phyloP scores from a whole-genome alignment of 2,329 filamentous ascomycete genomes.

The Diaporthe amygdali region DNA sequence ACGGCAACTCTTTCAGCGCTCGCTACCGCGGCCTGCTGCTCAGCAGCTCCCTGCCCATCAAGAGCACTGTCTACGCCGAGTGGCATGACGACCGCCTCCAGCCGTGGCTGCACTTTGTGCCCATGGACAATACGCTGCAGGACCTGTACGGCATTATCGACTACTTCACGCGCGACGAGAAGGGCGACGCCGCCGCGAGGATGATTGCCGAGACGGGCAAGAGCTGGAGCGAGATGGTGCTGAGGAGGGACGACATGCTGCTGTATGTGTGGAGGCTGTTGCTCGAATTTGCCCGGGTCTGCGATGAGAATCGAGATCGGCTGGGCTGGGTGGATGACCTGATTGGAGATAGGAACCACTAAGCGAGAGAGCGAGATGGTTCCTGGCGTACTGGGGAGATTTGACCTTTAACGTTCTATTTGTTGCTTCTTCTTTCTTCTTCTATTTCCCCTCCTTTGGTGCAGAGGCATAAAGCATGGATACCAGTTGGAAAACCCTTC shows the following conservation, averaged over 20 bases:
- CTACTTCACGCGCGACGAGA: slow-evolving; percentile 63
- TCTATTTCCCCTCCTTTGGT: not conserved
- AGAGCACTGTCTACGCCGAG: slow-evolving; percentile 74
- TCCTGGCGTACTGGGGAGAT: not conserved
- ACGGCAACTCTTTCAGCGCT: slow-evolving; percentile 70
- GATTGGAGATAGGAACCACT: not conserved
- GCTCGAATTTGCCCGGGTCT: slow-evolving; percentile 61
- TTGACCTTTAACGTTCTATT: not conserved
- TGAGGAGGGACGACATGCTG: slow-evolving; percentile 69
- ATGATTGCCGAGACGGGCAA: slow-evolving; percentile 65
- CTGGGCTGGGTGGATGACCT: slow-evolving; percentile 52
- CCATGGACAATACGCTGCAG: slow-evolving; percentile 70
- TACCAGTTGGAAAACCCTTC: not conserved
- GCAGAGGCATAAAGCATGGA: not conserved
- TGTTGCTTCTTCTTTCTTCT: not conserved
- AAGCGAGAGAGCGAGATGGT: not conserved
- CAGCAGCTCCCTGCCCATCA: slow-evolving; percentile 70
- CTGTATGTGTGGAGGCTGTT: slow-evolving; percentile 69
- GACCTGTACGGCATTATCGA: slow-evolving; percentile 71
- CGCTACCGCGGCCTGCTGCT: slow-evolving; percentile 68
- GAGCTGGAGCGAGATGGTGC: slow-evolving; percentile 65
- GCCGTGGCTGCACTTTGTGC: slow-evolving; percentile 76
- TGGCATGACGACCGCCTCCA: slow-evolving; percentile 76
- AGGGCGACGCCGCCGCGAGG: slow-evolving; percentile 60
- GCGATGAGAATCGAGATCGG: slow-evolving; percentile 47